Evolutionary conservation across 169 alveolate species (phyloP), one percentile per base, ranked within the genome.

Genomic region (Plasmodium ovale): DNA sequence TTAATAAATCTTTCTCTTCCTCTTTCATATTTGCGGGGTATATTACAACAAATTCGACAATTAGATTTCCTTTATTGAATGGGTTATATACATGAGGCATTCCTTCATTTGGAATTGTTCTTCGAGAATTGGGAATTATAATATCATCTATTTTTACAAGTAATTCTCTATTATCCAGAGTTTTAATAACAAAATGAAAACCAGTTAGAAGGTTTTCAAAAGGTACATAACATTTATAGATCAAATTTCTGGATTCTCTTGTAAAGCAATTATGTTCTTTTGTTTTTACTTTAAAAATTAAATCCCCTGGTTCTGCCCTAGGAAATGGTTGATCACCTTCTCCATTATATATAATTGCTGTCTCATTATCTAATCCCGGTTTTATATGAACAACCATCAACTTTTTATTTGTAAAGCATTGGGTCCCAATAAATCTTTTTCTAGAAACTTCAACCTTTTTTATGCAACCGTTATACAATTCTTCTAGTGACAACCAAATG

Each of bases 291-390:
- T 89, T 91, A 39, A 95, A 94, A 33, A 93, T 93, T 53, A 94
- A 77, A 64, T 95, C 95, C 12, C 97, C 97, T 16, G 97, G 97
- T 6, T 92, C 53, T 19, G 85, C 19, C 54, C 82, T 68, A 14
- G 97, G 97, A 1, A 96, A 71, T 25, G 87, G 88, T 74, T 95
- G 97, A 70, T 95, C 97, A 1, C 97, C 97, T 69, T 95, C 97
- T 21, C 96, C 94, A 7, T 94, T 39, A 68, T 89, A 95, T 16
- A 95, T 93, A 47, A 95, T 67, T 79, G 72, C 87, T 3, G 97
- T 94, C 6, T 97, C 97, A 89, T 95, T 96, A 56, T 85, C 85
- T 95, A 95, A 94, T 12, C 97, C 96, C 87, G 97, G 97, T 84
- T 94, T 95, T 37, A 95, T 87, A 84, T 94, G 97, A 9, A 95